Base-by-base conservation (phyloP, 139 green algal genomes). In the Volvox reticuliferus region DNA sequence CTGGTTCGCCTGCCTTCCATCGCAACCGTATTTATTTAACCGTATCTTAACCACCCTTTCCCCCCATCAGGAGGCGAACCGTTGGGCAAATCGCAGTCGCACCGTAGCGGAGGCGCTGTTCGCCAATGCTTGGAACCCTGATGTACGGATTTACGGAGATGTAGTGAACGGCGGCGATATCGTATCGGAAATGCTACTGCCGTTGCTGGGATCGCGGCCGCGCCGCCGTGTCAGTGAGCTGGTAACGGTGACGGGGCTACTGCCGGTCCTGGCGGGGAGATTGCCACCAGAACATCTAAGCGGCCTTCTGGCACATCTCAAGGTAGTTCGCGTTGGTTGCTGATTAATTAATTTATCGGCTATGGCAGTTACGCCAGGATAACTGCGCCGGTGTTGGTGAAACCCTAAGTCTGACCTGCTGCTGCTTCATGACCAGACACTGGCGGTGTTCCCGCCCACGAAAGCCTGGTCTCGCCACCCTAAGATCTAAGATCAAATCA, bases 201-300 rank as follows among this genome's bases (percentile, higher is more conserved):
- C 30, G 81, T 32, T 77, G 55, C 81, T 87, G 81, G 81, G 50
- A 30, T 55, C 30, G 6, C 6, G 1, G 18, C 17, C 30, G 81
- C 61, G 62, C 20, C n/a, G 30, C 9, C 81, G 62, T 1, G 83
- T 88, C n/a, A 50, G 35, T 28, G 24, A 28, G 22, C 37, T 89
- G 84, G 16, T 82, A 26, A 89, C 84, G 36, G 68, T 55, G 37
- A 71, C 84, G 37, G 84, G 84, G 16, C 84, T 89, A 44, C 24
- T 89, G 84, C 84, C 84, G 69, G 36, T 89, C 67, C 68, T 89
- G 84, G 84, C 37, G 26, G 84, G 84, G 16, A 67, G 28, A 21
- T 33, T 89, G 84, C 84, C 84, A 37, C 28, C 3, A 19, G 37
- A 30, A 0, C 71, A 82, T 18, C 84, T 89, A 3, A 33, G 20